Base-by-base conservation (phyloP, 441 rosid species). In the Lepidium campestre region DNA sequence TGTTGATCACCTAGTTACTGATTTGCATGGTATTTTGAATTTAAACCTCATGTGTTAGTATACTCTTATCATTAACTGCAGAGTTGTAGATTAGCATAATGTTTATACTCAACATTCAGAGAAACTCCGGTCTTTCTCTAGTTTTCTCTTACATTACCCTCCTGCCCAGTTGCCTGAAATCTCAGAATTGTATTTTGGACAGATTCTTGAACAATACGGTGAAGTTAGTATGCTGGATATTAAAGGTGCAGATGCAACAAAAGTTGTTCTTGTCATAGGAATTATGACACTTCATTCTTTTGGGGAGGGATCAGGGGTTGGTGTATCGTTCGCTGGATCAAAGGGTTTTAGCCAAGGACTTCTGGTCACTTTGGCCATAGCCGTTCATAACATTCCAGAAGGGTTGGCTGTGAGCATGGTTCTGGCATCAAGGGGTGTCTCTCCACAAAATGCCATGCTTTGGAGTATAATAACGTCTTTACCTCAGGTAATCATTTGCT, bases 261-360 rank as follows among this genome's bases (percentile, higher is more conserved):
- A 95, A 78, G 96, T 88, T 61, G 96, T 95, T 71, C 99, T 92
- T 27, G 93, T 95, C 52, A 82, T 95, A 56, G 98, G 99, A 54
- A 95, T 95, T 52, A 95, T 95, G 99, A 95, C 99, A 59, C 98
- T 95, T 67, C 99, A 95, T 82, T 95, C 99, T 62, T 92, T 95
- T 35, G 99, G 98, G 61, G 98, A 95, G 79, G 99, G 99, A 48
- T 88, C 97, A 40, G 98, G 98, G 44, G 98, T 95, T 61, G 99
- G 99, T 70, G 99, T 92, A 57, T 92, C 99, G 11, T 95, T 95
- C 62, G 97, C 97, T 32, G 98, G 99, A 57, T 82, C 97, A 50
- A 92, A 90, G 81, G 98, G 98, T 42, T 90, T 92, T 71, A 76
- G 89, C 58, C 98, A 88, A 85, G 98, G 99, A 61, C 98, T 95